These are phyloP conservation scores for Yamagishiella unicocca DNA, from an alignment of 139 green algal species.

Conservation along the genomic window DNA sequence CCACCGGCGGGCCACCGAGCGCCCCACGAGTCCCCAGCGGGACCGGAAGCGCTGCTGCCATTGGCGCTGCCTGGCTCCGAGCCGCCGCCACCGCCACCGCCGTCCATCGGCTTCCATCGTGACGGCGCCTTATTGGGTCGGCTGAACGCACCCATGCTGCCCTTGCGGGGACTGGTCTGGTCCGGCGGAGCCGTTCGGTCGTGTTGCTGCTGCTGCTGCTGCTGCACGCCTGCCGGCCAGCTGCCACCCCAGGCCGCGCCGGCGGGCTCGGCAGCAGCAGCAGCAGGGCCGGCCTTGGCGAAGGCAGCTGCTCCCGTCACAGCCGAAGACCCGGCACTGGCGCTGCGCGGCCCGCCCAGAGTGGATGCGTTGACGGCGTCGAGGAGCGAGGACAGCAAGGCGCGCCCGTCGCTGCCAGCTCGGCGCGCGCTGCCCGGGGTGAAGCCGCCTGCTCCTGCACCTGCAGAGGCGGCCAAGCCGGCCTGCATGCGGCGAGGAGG, in stretches of 20 bases:
- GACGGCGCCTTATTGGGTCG: not conserved
- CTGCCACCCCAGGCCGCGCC: not conserved
- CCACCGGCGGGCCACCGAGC: not conserved
- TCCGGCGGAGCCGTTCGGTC: not conserved
- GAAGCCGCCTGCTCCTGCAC: no score
- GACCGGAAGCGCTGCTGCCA: no score
- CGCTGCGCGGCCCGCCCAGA: not conserved
- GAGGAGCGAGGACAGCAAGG: not conserved
- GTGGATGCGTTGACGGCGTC: not conserved
- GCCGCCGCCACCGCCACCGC: no score
- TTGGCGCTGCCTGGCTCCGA: not conserved
- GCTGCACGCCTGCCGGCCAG: not conserved
- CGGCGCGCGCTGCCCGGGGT: no score
- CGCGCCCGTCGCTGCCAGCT: not conserved
- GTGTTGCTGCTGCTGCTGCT: no score
- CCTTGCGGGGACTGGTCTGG: slow-evolving; percentile 24
- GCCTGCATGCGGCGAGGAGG: no score
- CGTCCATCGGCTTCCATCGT: not conserved
- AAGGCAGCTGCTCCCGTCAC: not conserved
- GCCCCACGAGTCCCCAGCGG: not conserved
- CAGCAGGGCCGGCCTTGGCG: not conserved
- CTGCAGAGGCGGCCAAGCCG: no score
- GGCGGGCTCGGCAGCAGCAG: not conserved
- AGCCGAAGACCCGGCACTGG: not conserved
- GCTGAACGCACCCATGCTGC: not conserved